Conservation (phyloP, 306 rosid species). For the Mimosa bimucronata region DNA sequence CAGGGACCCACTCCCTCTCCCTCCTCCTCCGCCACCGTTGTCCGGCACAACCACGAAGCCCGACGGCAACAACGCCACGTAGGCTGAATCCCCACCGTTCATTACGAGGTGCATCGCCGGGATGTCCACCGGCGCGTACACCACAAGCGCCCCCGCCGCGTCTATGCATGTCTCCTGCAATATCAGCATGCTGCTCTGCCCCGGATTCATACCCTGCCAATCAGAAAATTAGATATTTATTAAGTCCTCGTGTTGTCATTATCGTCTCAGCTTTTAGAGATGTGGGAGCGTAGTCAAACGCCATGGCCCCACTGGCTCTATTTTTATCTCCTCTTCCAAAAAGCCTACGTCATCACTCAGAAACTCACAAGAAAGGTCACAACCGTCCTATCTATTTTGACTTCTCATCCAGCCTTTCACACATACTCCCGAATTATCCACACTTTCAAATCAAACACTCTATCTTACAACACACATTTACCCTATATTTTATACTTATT, state of each 20-base stretch:
- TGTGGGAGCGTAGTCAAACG: constrained; percentile 38
- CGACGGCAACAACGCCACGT: constrained; percentile 82
- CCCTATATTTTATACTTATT: background rate
- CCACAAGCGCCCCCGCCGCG: constrained; percentile 84
- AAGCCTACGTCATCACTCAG: constrained; percentile 35
- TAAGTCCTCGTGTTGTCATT: background rate
- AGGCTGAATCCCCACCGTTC: constrained; percentile 96
- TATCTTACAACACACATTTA: too few relatives aligned
- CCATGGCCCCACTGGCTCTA: background rate
- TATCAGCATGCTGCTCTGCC: constrained; percentile 92
- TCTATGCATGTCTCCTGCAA: constrained; percentile 90
- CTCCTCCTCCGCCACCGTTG: background rate
- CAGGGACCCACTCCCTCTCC: constrained; percentile 71
- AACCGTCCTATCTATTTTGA: constrained; percentile 56
- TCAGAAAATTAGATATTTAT: too few relatives aligned
- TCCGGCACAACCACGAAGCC: constrained; percentile 89
- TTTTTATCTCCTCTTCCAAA: background rate
- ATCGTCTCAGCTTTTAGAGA: background rate
- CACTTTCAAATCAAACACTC: background rate
- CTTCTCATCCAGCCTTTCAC: constrained; percentile 40
- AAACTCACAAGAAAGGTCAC: constrained; percentile 35
- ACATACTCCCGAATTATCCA: background rate
- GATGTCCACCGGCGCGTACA: constrained; percentile 95
- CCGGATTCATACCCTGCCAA: constrained; percentile 70
- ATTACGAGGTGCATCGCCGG: constrained; percentile 96